These are phyloP conservation scores for Salix caprea DNA, from an alignment of 345 rosid genomes.

Conservation along the genomic window DNA sequence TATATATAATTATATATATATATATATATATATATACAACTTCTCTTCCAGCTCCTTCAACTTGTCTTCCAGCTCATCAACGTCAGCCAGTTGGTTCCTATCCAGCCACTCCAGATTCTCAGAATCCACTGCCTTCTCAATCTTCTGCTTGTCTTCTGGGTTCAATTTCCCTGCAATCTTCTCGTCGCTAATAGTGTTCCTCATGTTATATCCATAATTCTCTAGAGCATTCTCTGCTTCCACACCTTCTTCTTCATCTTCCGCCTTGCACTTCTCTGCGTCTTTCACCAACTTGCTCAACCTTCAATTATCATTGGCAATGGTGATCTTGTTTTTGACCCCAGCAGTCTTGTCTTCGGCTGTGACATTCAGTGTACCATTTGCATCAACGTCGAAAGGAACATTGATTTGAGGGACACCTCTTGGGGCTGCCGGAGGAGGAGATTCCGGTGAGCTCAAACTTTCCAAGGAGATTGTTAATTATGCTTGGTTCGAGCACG, in stretches of 20 bases:
- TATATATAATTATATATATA: too few species aligned
- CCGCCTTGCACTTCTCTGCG: slow-evolving; percentile 7
- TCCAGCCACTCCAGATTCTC: neutral
- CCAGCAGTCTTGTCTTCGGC: slow-evolving; percentile 16
- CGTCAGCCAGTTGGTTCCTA: slow-evolving; percentile 15
- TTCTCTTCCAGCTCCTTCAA: too few species aligned
- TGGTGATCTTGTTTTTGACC: slow-evolving; percentile 14
- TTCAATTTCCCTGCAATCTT: slow-evolving; percentile 6
- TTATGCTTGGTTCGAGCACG: too few species aligned
- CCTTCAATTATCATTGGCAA: slow-evolving; percentile 11
- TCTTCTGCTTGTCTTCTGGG: neutral
- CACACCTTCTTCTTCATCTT: slow-evolving; percentile 12
- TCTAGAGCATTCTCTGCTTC: slow-evolving; percentile 6
- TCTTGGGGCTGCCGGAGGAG: neutral
- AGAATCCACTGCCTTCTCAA: slow-evolving; percentile 5
- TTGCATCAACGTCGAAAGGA: slow-evolving; percentile 6
- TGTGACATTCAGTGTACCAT: slow-evolving; percentile 1
- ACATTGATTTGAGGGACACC: slow-evolving; percentile 10
- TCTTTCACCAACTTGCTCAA: slow-evolving; percentile 10
- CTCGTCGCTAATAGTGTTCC: slow-evolving; percentile 7
- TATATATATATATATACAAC: neutral
- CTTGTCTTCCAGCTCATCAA: slow-evolving; percentile 1
- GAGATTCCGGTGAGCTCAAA: too few species aligned
- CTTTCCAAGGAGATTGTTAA: too few species aligned
- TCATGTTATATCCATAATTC: slow-evolving; percentile 11